Conservation (phyloP, 1,284 basidiomycete genomes). For the Malassezia equina region DNA sequence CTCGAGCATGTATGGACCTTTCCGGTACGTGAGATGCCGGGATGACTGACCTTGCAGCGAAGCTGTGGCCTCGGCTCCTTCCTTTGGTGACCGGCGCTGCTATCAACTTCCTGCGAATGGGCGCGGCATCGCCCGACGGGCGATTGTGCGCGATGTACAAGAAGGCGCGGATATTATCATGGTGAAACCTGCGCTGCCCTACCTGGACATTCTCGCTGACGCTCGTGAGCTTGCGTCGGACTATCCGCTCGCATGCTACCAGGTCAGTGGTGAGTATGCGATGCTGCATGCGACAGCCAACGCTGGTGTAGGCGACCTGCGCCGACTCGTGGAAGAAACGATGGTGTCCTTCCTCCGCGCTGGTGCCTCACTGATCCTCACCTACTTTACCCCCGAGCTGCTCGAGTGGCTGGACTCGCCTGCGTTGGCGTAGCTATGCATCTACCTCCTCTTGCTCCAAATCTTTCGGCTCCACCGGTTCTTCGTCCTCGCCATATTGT, state of each 20-base stretch:
- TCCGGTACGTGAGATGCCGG: conserved; percentile 71
- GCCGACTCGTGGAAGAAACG: conserved; percentile 85
- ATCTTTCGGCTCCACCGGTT: conserved; percentile 46
- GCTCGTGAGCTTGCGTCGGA: conserved; percentile 71
- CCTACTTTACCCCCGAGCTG: conserved; percentile 92
- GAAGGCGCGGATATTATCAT: conserved; percentile 98
- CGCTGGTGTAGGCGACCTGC: conserved; percentile 83
- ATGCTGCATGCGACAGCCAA: conserved; percentile 89
- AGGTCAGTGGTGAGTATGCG: conserved; percentile 70
- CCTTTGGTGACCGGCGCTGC: conserved; percentile 89
- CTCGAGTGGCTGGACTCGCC: conserved; percentile 22
- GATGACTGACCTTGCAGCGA: conserved; percentile 58
- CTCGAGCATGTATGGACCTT: conserved; percentile 89
- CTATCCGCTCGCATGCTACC: conserved; percentile 82
- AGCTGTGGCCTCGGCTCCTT: conserved; percentile 85
- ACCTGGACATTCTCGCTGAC: conserved; percentile 89
- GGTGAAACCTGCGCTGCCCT: conserved; percentile 93
- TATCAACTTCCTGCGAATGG: conserved; percentile 87
- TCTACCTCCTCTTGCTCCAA: conserved; percentile 40
- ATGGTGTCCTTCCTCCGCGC: conserved; percentile 81
- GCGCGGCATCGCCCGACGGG: conserved; percentile 80
- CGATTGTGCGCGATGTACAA: conserved; percentile 74
- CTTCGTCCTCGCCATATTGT: conserved; percentile 57
- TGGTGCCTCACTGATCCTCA: conserved; percentile 77
- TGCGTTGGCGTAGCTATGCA: not conserved